Conservation (phyloP, 257 asterid species). For the Nicotiana attenuata region DNA sequence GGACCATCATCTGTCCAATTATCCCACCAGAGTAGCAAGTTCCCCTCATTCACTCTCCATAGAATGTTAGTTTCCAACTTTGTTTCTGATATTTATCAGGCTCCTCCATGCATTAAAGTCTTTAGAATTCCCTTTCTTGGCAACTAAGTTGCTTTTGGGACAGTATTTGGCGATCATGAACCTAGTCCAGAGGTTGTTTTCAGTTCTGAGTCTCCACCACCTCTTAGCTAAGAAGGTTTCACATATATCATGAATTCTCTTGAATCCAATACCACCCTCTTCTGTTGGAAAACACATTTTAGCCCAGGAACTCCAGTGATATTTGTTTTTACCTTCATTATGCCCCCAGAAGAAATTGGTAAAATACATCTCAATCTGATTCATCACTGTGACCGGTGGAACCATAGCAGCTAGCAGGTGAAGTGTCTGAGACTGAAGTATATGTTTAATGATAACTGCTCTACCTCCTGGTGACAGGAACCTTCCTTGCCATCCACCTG, state of each 20-base stretch:
- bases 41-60: too few relatives aligned
- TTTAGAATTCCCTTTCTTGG: too few relatives aligned
- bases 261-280: too few relatives aligned
- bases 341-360: not conserved
- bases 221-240: not conserved
- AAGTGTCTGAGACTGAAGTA: not conserved
- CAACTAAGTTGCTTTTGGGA: too few relatives aligned
- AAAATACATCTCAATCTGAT: too few relatives aligned
- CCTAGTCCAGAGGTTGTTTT: not conserved
- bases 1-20: too few relatives aligned
- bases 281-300: not conserved
- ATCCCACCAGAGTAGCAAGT: too few relatives aligned
- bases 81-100: too few relatives aligned
- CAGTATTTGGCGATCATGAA: not conserved
- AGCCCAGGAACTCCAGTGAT: not conserved
- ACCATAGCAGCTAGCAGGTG: not conserved
- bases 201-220: not conserved
- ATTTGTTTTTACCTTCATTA: not conserved
- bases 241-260: not conserved
- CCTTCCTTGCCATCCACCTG: not conserved
- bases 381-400: not conserved
- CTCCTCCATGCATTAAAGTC: too few relatives aligned
- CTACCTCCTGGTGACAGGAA: not conserved
- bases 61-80: too few relatives aligned
- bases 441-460: not conserved